phyloP scores from a whole-genome alignment of 179 eudicot genomes.

The Gypsophila paniculata region DNA sequence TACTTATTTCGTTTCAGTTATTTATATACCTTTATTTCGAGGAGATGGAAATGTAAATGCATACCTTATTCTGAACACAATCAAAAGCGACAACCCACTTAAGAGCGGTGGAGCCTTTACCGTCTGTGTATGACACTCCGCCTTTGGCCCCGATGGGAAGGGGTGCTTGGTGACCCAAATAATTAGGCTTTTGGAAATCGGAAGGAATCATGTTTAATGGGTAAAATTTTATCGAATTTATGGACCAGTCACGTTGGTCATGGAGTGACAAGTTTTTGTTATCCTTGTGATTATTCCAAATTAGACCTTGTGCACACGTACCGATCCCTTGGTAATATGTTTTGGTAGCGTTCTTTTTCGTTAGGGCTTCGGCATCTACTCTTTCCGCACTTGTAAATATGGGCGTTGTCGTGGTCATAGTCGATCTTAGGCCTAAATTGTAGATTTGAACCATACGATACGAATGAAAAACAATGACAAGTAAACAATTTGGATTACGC shows the following conservation, averaged over 20 bases:
- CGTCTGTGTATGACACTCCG: background rate
- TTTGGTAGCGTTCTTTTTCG: too few relatives aligned
- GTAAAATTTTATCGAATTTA: background rate
- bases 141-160: background rate
- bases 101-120: background rate
- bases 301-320: background rate
- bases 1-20: too few relatives aligned
- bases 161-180: background rate
- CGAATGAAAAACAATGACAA: too few relatives aligned
- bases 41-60: too few relatives aligned
- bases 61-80: background rate
- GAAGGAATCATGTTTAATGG: background rate
- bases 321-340: too few relatives aligned
- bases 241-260: background rate
- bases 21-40: too few relatives aligned
- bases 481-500: too few relatives aligned
- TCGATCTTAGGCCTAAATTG: too few relatives aligned
- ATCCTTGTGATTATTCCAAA: background rate
- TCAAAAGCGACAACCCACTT: slow-evolving; percentile 8
- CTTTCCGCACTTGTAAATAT: too few relatives aligned
- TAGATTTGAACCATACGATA: too few relatives aligned
- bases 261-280: background rate
- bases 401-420: too few relatives aligned
- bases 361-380: too few relatives aligned
- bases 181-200: background rate